phyloP scores from a whole-genome alignment of 2,329 filamentous ascomycete genomes.

The Tolypocladium guangdongense region DNA sequence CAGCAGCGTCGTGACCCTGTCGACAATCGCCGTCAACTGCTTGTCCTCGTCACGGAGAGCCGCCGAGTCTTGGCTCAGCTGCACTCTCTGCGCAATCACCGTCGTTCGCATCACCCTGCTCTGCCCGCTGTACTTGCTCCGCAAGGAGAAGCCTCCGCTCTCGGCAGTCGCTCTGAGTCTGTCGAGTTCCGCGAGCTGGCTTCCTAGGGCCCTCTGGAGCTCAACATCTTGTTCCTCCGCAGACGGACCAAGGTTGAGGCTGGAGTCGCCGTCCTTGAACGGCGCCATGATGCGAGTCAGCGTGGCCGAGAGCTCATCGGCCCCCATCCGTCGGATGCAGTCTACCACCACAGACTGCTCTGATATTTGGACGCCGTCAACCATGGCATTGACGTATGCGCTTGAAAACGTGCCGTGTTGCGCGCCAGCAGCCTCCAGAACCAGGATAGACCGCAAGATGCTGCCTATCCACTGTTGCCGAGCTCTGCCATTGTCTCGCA shows the following conservation, averaged over 20 bases:
- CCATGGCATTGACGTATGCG: constrained; percentile 51
- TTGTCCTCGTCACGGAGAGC: constrained; percentile 60
- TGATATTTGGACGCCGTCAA: constrained; percentile 40
- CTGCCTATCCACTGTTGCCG: constrained; percentile 26
- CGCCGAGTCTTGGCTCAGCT: constrained; percentile 65
- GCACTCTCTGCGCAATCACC: constrained; percentile 70
- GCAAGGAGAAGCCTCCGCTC: constrained; percentile 39
- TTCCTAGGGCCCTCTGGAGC: constrained; percentile 23
- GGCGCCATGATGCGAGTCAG: constrained; percentile 15
- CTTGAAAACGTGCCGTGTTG: constrained; percentile 33
- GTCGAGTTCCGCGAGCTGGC: constrained; percentile 34
- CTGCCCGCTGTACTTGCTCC: constrained; percentile 65
- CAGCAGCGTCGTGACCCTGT: constrained; percentile 27
- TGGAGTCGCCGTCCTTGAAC: constrained; percentile 24
- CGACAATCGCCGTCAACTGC: constrained; percentile 56
- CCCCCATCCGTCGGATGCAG: constrained; percentile 46
- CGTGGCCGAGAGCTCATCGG: constrained; percentile 14
- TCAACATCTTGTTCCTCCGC: constrained; percentile 19
- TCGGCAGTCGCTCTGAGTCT: constrained; percentile 33
- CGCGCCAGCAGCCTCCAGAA: constrained; percentile 28
- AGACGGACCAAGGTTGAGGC: constrained; percentile 21
- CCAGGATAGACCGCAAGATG: constrained; percentile 38
- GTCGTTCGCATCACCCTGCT: constrained; percentile 63
- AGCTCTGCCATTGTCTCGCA: constrained; percentile 19
- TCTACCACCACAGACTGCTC: constrained; percentile 44